These are phyloP conservation scores for Zygoascus biomembranicola DNA, from an alignment of 805 yeast species.

Conservation along the genomic window DNA sequence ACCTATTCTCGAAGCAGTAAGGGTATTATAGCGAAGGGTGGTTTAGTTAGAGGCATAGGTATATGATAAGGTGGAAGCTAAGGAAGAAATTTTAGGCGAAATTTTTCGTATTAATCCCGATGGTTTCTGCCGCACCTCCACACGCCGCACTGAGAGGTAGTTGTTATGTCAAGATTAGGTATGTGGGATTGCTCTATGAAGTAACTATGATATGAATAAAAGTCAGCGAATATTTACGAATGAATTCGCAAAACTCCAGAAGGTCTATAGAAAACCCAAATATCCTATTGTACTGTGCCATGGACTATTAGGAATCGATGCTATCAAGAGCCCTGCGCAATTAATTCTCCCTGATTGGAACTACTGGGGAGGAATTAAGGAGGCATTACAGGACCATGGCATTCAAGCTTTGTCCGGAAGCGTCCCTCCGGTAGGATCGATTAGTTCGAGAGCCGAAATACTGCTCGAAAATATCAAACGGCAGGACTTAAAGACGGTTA, in stretches of 20 bases:
- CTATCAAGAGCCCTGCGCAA: conserved; percentile 35
- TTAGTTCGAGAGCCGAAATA: conserved; percentile 55
- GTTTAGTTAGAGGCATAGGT: too few species aligned
- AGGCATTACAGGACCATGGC: conserved; percentile 52
- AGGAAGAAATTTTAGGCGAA: not conserved
- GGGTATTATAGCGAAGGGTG: too few species aligned
- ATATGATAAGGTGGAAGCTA: not conserved
- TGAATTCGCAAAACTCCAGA: conserved; percentile 22
- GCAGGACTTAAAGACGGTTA: conserved; percentile 37
- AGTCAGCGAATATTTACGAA: conserved; percentile 5
- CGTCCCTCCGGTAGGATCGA: conserved; percentile 77
- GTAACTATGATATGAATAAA: not conserved
- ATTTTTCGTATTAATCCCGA: not conserved
- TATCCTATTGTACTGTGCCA: conserved; percentile 76
- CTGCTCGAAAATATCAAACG: conserved; percentile 45
- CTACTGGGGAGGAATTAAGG: conserved; percentile 77
- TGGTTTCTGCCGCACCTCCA: not conserved
- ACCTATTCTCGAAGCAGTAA: too few species aligned
- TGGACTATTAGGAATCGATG: conserved; percentile 80
- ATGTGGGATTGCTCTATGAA: too few species aligned
- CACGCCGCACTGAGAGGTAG: not conserved
- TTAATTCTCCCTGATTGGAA: conserved; percentile 37
- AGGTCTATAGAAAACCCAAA: conserved; percentile 49
- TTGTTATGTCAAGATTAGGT: too few species aligned
- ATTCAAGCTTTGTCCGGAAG: conserved; percentile 61